Evolutionary conservation across 768 basidiomycete species (phyloP), one percentile per base, ranked within the genome.

Genomic region (Gloeopeniophorella convolvens): DNA sequence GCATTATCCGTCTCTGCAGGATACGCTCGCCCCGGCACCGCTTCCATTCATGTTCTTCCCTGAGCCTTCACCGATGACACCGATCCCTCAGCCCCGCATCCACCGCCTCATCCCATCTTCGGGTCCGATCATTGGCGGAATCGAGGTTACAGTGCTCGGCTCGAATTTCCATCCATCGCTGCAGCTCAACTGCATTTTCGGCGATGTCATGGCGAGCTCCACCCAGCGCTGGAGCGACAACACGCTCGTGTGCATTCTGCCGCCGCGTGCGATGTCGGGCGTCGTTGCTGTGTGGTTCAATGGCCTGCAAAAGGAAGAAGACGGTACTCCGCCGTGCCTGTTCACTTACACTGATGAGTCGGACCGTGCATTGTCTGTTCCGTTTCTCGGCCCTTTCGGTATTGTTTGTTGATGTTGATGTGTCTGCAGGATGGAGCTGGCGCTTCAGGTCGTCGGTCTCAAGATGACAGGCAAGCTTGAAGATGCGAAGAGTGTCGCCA

Each of bases 391-490:
- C 28, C 23, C 44, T 45, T 45, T 18, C 20, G 40, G 37, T 2
- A 27, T 27, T 24, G 15, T n/a, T 43, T 51, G 15, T 50, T 58
- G 8, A 63, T 52, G 26, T 27, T 43, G 9, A 31, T 2, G 34
- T 18, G 27, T 9, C 13, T 45, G 32, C 59, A 94, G 90, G 57
- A 94, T 97, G 90, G 94, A 95, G 65, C 79, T 96, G 46, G 93
- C 93, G 44, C 73, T 97, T 3, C 92, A 95, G 62, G 91, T 95
- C 12, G 92, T 97, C 15, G 94, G 94, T 0, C 71, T 96, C 56
- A 93, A 95, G 72, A 94, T 96, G 89, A 95, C 92, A 0, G 93
- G 93, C 41, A 88, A 92, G 62, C 83, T 95, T 24, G 91, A 94
- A 59, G 89, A 93, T 46, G 92, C 93, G 2, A 85, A 89, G 66